A percentile compares a stretch with the other conserved stretches of the same genome.
Conservation (phyloP, 2,329 filamentous ascomycete species). For the Emericellopsis cladophorae region DNA sequence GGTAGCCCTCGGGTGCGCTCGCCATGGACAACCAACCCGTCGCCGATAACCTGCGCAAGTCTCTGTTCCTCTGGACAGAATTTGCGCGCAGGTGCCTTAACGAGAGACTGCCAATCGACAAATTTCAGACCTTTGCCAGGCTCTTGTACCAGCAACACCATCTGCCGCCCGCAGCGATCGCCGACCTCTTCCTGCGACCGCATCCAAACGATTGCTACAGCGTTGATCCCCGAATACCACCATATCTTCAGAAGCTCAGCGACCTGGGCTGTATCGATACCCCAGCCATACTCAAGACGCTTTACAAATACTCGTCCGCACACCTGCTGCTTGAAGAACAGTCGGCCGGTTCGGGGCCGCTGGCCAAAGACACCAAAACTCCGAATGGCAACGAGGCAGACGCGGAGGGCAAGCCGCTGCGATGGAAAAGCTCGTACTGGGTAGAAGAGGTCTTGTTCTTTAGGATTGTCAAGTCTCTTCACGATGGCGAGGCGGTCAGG, state of each 20-base stretch:
- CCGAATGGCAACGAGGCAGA: slow-evolving; percentile 5
- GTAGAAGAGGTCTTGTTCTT: slow-evolving; percentile 89
- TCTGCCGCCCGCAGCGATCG: slow-evolving; percentile 35
- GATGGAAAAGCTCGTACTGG: slow-evolving; percentile 45
- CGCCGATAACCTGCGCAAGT: not conserved
- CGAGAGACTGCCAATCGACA: slow-evolving; percentile 36
- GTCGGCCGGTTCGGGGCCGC: not conserved
- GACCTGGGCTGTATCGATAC: slow-evolving; percentile 38
- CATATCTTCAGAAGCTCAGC: slow-evolving; percentile 45
- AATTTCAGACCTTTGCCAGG: slow-evolving; percentile 38
- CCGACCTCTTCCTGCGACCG: slow-evolving; percentile 47
- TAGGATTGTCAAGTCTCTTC: slow-evolving; percentile 80
- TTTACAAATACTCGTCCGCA: slow-evolving; percentile 45
- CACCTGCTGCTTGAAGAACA: slow-evolving; percentile 16
- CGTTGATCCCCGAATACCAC: slow-evolving; percentile 45
- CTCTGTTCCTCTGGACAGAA: slow-evolving; percentile 28
- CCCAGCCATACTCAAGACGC: slow-evolving; percentile 37
- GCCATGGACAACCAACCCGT: not conserved
- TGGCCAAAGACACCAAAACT: not conserved
- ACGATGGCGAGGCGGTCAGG: slow-evolving; percentile 34
- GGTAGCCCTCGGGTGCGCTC: too few relatives aligned
- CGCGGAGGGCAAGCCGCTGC: slow-evolving; percentile 11
- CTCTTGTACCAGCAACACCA: slow-evolving; percentile 38
- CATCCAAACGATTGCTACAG: slow-evolving; percentile 30
- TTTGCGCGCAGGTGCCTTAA: slow-evolving; percentile 39